A percentile compares a stretch with the other conserved stretches of the same genome.
These are phyloP conservation scores for Cytospora mali DNA, from an alignment of 2,329 filamentous ascomycete genomes.

Conservation along the genomic window DNA sequence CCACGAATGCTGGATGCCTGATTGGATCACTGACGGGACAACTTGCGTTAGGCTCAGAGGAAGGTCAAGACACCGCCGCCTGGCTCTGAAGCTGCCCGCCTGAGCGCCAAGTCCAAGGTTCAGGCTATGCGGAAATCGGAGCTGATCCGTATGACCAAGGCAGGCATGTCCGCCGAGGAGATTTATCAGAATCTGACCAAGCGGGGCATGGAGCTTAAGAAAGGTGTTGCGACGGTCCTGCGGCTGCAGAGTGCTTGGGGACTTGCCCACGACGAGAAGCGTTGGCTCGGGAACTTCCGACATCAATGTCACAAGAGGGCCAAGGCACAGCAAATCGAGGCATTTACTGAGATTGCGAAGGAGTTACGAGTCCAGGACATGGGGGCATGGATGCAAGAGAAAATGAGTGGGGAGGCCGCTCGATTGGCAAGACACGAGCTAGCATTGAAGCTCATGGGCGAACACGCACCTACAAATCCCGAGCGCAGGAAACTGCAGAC, in stretches of 20 bases:
- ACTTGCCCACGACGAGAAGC: slow-evolving; percentile 24
- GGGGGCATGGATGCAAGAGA: slow-evolving; percentile 10
- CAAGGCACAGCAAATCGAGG: slow-evolving; percentile 20
- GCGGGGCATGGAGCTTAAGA: slow-evolving; percentile 31
- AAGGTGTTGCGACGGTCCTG: slow-evolving; percentile 29
- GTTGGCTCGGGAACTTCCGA: slow-evolving; percentile 24
- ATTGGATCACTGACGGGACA: not conserved
- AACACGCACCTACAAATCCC: slow-evolving; percentile 18
- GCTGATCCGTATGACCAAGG: slow-evolving; percentile 30
- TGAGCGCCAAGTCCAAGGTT: slow-evolving; percentile 21
- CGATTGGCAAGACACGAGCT: slow-evolving; percentile 24
- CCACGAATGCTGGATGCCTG: accelerated
- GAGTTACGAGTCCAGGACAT: slow-evolving; percentile 17
- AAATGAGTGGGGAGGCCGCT: slow-evolving; percentile 13
- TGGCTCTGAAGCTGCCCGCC: slow-evolving; percentile 25
- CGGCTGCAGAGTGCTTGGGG: slow-evolving; percentile 31
- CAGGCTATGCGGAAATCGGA: slow-evolving; percentile 28
- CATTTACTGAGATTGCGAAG: slow-evolving; percentile 22
- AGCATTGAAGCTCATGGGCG: slow-evolving; percentile 25
- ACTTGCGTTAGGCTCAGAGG: slow-evolving; percentile 22
- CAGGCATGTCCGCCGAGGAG: slow-evolving; percentile 27
- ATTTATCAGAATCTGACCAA: slow-evolving; percentile 27
- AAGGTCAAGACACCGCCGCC: slow-evolving; percentile 29
- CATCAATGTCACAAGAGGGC: slow-evolving; percentile 27
- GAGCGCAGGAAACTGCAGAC: slow-evolving; percentile 22